Conservation (phyloP, 352 stramenopile genomes). For the Pelagophyceae sp. region DNA sequence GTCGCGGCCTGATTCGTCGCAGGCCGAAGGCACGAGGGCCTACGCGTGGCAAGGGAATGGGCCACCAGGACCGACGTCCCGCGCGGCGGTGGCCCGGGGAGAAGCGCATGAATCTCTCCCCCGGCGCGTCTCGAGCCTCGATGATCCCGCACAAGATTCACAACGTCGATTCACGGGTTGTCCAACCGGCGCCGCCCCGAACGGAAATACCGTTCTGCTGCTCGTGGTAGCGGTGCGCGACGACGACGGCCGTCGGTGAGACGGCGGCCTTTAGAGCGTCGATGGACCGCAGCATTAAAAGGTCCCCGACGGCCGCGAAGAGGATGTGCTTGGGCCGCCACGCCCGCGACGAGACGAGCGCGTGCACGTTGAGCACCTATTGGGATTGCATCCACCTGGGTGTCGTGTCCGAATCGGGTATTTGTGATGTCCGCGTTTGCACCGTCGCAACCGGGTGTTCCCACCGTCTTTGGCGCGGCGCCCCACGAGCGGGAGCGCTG, state of each 20-base stretch:
- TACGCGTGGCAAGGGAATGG: background rate
- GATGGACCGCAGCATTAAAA: background rate
- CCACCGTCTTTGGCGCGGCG: too few relatives aligned
- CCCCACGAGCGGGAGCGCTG: background rate
- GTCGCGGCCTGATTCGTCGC: background rate
- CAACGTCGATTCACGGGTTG: too few relatives aligned
- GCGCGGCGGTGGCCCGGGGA: too few relatives aligned
- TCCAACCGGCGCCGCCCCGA: too few relatives aligned
- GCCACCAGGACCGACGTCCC: too few relatives aligned
- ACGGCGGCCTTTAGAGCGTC: background rate
- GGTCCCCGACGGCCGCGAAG: slow-evolving; percentile 10
- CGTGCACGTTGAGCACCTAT: background rate
- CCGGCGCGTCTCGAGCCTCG: too few relatives aligned
- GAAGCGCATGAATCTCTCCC: too few relatives aligned
- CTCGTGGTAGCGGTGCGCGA: background rate
- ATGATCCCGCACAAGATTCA: too few relatives aligned
- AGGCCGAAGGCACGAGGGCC: background rate
- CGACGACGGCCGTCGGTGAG: background rate
- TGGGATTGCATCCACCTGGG: background rate
- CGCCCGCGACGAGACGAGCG: background rate
- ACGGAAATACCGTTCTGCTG: too few relatives aligned
- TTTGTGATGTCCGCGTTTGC: too few relatives aligned
- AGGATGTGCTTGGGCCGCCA: background rate
- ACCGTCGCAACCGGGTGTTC: too few relatives aligned
- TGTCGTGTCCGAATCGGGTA: too few relatives aligned